phyloP scores from a whole-genome alignment of 2,329 filamentous ascomycete species.

The Fusarium sp. region DNA sequence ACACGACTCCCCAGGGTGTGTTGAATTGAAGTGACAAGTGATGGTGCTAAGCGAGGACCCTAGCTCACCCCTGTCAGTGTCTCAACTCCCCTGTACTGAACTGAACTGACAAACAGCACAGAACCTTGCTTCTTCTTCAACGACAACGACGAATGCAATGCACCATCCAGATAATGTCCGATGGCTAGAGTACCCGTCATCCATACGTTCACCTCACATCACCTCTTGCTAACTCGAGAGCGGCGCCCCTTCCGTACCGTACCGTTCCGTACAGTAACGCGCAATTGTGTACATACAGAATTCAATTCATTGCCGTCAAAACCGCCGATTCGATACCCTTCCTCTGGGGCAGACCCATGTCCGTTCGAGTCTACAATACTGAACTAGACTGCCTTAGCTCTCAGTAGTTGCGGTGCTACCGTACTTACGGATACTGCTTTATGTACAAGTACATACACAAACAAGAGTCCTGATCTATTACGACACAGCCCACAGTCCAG shows the following conservation, averaged over 20 bases:
- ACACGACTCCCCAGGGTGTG: constrained; percentile 12
- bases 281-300: neutral
- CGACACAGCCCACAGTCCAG: neutral
- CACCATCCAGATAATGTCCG: constrained; percentile 4
- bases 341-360: constrained; percentile 36
- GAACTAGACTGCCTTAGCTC: neutral
- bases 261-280: neutral
- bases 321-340: constrained; percentile 41
- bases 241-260: neutral
- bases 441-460: constrained; percentile 3
- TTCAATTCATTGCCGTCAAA: constrained; percentile 21
- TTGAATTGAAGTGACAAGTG: constrained; percentile 33
- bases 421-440: neutral
- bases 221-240: neutral
- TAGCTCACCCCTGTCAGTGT: constrained; percentile 19
- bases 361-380: constrained; percentile 1
- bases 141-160: neutral
- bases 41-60: constrained; percentile 27
- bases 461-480: constrained; percentile 3
- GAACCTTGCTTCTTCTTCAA: constrained; percentile 22
- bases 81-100: constrained; percentile 10
- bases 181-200: constrained; percentile 12
- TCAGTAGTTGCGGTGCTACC: constrained; percentile 19
- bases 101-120: neutral
- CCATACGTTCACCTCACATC: neutral